Conservation (phyloP, 257 asterid genomes). For the Prunella vulgaris region DNA sequence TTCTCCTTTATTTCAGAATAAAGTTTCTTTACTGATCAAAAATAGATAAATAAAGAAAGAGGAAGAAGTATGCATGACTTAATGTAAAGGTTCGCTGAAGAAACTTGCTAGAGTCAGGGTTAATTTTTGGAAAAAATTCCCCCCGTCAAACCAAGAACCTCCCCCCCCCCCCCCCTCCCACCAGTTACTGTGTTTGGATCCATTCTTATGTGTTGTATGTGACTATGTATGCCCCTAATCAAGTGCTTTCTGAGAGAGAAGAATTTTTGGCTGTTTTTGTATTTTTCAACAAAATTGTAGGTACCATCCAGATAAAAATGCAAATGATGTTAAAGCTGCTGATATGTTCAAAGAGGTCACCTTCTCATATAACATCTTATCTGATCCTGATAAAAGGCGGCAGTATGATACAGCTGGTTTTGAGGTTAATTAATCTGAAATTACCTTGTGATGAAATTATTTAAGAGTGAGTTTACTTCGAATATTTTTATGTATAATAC, state of each 20-base stretch:
- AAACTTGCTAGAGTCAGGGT: conserved; percentile 6
- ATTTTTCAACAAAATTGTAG: conserved; percentile 33
- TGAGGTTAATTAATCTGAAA: conserved; percentile 47
- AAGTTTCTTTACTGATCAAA: too few relatives aligned
- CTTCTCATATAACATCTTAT: conserved; percentile 85
- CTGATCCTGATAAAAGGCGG: conserved; percentile 87
- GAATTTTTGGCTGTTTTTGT: conserved; percentile 14
- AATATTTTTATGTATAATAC: neutral
- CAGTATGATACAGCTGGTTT: conserved; percentile 89
- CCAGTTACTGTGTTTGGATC: neutral
- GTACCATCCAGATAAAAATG: conserved; percentile 99
- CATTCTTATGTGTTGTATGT: neutral
- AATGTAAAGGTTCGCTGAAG: neutral
- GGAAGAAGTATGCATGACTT: too few relatives aligned
- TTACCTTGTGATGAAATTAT: neutral
- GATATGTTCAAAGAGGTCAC: conserved; percentile 94
- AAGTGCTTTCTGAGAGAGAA: neutral
- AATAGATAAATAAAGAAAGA: too few relatives aligned
- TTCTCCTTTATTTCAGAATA: too few relatives aligned
- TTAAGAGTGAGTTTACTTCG: neutral
- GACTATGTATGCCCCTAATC: neutral
- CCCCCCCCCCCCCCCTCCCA: neutral
- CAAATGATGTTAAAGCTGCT: conserved; percentile 78
- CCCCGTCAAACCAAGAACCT: neutral
- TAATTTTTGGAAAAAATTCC: neutral